Evolutionary conservation across 75 land plant species (phyloP).

Genomic region (Selaginella moellendorffii): DNA sequence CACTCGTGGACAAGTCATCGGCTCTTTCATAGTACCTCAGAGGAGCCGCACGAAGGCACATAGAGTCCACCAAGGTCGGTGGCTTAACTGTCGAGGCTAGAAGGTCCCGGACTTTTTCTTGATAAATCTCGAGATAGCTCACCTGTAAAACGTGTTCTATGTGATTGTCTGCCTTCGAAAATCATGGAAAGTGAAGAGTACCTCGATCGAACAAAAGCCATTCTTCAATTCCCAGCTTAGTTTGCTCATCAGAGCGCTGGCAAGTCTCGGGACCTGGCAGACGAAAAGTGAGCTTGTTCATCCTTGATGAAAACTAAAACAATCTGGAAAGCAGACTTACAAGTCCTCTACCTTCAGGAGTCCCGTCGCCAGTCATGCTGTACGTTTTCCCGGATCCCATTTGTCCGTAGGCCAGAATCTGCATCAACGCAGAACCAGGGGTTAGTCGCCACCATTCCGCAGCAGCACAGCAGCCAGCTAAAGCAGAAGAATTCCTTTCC

Average conservation of each 20-base stretch:
- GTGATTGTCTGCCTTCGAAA: too few relatives aligned
- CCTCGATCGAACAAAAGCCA: constrained; percentile 19
- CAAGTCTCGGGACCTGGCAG: constrained; percentile 20
- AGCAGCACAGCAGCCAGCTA: background rate
- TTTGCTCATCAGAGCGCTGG: constrained; percentile 16
- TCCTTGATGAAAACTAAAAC: background rate
- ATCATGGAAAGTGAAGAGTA: background rate
- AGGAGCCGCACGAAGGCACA: background rate
- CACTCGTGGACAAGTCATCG: background rate
- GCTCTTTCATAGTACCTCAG: background rate
- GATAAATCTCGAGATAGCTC: constrained; percentile 24
- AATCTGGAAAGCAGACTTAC: constrained; percentile 14
- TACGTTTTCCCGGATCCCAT: constrained; percentile 22
- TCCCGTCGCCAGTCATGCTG: constrained; percentile 25
- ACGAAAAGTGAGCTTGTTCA: too few relatives aligned
- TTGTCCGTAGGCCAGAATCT: constrained; percentile 28
- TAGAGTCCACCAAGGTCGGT: background rate
- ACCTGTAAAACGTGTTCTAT: constrained; percentile 11
- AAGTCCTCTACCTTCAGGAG: constrained; percentile 22
- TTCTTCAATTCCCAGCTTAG: constrained; percentile 9
- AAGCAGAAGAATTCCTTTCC: background rate
- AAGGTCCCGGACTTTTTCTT: constrained; percentile 21
- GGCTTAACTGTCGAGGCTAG: constrained; percentile 13
- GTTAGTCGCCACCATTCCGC: too few relatives aligned
- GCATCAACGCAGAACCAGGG: background rate